Evolutionary conservation across 78 protist species (phyloP).

Genomic region (Isochrysis galbana): DNA sequence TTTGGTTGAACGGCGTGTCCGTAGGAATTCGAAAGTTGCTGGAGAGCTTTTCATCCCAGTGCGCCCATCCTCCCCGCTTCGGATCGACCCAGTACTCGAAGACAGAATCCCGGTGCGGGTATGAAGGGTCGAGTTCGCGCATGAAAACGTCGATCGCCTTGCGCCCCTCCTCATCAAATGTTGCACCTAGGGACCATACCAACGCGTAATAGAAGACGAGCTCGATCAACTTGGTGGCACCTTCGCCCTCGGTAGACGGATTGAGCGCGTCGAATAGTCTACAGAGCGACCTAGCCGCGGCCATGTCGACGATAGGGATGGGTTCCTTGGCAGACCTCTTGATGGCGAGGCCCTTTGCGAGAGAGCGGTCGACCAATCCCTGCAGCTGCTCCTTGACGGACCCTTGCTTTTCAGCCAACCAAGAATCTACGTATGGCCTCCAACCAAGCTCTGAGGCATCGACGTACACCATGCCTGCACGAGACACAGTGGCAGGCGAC

Average conservation of each 20-base stretch:
- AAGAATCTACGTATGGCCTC: conserved; percentile 31
- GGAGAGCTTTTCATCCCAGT: conserved; percentile 69
- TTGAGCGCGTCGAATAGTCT: neutral
- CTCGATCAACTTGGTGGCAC: conserved; percentile 7
- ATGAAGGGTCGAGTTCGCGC: conserved; percentile 48
- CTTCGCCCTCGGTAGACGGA: neutral
- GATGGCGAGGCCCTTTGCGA: conserved; percentile 28
- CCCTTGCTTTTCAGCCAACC: conserved; percentile 7
- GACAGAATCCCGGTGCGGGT: neutral
- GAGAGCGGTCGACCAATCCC: conserved; percentile 60
- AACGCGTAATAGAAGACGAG: conserved; percentile 59
- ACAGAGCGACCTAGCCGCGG: neutral
- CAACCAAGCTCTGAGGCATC: conserved; percentile 51
- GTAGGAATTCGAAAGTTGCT: conserved; percentile 53
- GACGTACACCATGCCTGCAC: conserved; percentile 84
- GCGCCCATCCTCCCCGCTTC: conserved; percentile 54
- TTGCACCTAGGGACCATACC: conserved; percentile 43
- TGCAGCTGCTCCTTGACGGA: neutral
- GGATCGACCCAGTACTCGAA: conserved; percentile 64
- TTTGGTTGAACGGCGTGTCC: conserved; percentile 53
- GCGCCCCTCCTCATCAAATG: conserved; percentile 38
- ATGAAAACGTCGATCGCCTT: conserved; percentile 47
- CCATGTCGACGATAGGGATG: neutral
- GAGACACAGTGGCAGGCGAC: conserved; percentile 95
- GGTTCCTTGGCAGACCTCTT: conserved; percentile 26